Base-by-base conservation (phyloP, 352 stramenopile genomes). In the Phytopythium vexans region DNA sequence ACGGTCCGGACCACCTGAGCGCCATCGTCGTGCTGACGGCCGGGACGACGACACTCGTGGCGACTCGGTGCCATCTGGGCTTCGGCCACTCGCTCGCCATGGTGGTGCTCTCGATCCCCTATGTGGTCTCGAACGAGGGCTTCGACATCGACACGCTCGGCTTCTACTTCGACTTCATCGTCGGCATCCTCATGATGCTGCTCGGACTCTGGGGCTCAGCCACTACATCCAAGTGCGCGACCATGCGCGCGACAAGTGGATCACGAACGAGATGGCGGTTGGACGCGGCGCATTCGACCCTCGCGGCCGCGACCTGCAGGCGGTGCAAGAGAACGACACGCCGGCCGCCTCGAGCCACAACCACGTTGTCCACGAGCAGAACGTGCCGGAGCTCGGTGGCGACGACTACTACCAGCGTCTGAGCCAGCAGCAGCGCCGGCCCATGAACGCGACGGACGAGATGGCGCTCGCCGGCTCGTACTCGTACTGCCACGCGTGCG, bases 31-130 rank as follows among this genome's bases (percentile, higher is more conserved):
- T 88, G 54, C 74, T 96, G 12, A 88, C 65, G 46, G 79, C 83
- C 7, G 79, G 74, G 32, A 84, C 69, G 11, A 88, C 72, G 69
- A 59, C 70, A 70, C 15, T 83, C 84, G 16, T 93, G 86, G 49
- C 60, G 64, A 8, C 77, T 96, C 1, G 88, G 87, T n/a, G 74
- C 96, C 51, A 72, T 82, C 61, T 97, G 88, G 89, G 89, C 4
- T 41, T 72, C 12, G 88, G 89, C 44, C 88, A 97, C 59, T 88
- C 72, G 4, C 77, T 73, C 0, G 82, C 88, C 8, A 67, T 97
- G 14, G 58, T 97, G 38, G 1, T 88, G 49, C 58, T 88, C 39
- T 85, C 56, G 41, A 67, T 63, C 39, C 71, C 67, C 54, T 92
- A 74, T 72, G 77, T 70, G 56, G 82, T 67, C 1, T 49, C 62